Percentiles rank a stretch among this genome's conserved stretches.
phyloP scores from a whole-genome alignment of 2,329 filamentous ascomycete species.

The Trichoderma koningiopsis region DNA sequence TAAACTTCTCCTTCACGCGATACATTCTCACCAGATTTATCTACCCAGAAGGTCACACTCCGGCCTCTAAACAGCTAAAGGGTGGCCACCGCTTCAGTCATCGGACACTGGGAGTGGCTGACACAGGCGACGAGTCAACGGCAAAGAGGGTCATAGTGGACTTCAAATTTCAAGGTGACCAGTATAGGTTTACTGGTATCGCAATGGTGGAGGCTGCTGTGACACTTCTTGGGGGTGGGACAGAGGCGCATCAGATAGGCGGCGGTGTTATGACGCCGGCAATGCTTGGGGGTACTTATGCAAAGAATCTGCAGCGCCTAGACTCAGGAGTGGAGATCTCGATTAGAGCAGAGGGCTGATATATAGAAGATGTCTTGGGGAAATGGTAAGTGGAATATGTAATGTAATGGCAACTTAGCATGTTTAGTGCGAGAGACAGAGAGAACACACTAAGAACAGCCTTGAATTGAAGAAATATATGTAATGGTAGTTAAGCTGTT shows the following conservation, averaged over 20 bases:
- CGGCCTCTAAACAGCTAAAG: not conserved
- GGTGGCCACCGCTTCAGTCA: not conserved
- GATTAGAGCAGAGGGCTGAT: conserved; percentile 31
- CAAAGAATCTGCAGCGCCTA: not conserved
- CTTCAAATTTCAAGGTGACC: not conserved
- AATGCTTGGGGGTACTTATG: not conserved
- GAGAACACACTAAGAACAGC: too few species aligned
- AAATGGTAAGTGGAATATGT: not conserved
- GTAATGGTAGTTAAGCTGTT: too few species aligned
- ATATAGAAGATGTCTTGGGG: not conserved
- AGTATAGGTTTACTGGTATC: not conserved
- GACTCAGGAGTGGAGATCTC: conserved; percentile 4
- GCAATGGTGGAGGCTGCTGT: not conserved
- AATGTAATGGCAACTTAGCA: too few species aligned
- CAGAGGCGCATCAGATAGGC: not conserved
- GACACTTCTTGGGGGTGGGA: not conserved
- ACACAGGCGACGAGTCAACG: not conserved
- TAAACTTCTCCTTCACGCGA: not conserved
- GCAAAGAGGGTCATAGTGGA: not conserved
- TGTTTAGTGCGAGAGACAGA: too few species aligned
- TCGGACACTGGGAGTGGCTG: not conserved
- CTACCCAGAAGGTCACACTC: not conserved
- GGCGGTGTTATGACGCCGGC: not conserved
- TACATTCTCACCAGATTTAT: not conserved
- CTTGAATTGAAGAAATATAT: too few species aligned